Evolutionary conservation across 2,329 filamentous ascomycete species (phyloP), one percentile per base, ranked within the genome.

Genomic region (Chlorencoelia australis): DNA sequence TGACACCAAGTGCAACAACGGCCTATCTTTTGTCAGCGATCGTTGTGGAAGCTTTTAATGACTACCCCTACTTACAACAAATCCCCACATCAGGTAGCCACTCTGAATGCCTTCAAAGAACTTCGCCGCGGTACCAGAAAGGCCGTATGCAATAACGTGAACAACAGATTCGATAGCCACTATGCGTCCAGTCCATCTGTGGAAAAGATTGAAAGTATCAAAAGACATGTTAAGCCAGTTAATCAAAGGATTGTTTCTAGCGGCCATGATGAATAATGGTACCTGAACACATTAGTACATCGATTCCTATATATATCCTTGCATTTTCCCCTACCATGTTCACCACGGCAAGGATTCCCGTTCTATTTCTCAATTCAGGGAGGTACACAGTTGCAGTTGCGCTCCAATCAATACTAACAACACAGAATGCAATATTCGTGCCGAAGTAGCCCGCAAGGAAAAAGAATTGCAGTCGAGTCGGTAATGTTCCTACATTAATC

Each of bases 191-290:
- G 86, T 71, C 82, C 82, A 88, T 43, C 83, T 73, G 59, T 89
- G 82, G 40, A 88, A 66, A 43, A 89, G 61, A 62, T 88, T 89
- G 67, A 83, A 87, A 1, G 80, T 85, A 58, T 89, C 82, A 57
- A 87, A 89, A 4, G 79, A 83, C 45, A 88, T 76, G 43, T 76
- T 75, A 35, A 84, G 67, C 46, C 82, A 64, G 42, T 67, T 66
- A 54, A 88, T 85, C 46, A 89, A 66, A 15, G 81, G 81, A 60
- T 88, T 88, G 63, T 87, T 88, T 49, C 82, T 71, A 27, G 79
- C 77, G 30, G 81, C 79, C 56, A 87, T 67, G 33, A 87, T 58
- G 59, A 87, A 82, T 4, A 88, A 64, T 2, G 83, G 82, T 30
- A 77, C 63, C 62, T 65, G 35, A 10, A 10, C 11, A 24, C 28